Base-by-base conservation (phyloP, 176 grass and related monocot genomes). In the Tillandsia leiboldiana region DNA sequence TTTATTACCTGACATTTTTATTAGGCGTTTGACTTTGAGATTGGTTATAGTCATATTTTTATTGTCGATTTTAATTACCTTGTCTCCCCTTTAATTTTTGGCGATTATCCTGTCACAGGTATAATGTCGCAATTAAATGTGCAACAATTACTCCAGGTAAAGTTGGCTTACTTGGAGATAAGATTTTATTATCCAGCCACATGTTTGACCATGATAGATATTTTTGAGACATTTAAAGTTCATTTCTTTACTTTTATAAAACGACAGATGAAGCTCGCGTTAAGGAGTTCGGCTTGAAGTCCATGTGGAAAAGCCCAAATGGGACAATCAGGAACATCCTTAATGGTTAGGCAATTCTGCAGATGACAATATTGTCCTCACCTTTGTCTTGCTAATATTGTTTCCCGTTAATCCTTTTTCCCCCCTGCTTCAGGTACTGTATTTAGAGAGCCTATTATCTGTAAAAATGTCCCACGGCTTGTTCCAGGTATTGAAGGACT, bases 71-170 rank as follows among this genome's bases (percentile, higher is more conserved):
- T 42, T 6, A 42, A 42, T 42, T 42, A 42, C 33, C 33, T 42
- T 6, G 33, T 42, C 33, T 42, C 33, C 33, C 33, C 33, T 33
- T 42, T 42, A 7, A 42, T 42, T 42, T 42, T 42, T 42, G 33
- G 33, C 33, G 8, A 42, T 42, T 42, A 42, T 42, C 33, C 3
- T 42, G 22, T 52, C 66, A 66, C 65, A 96, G 93, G 83, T 87
- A 92, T 66, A 92, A 96, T 87, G 93, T 96, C 73, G 93, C 93
- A 75, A 89, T 96, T 79, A 96, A 96, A 73, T 96, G 93, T 81
- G 93, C 93, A 22, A 96, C 93, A 2, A 90, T 96, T 61, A 96
- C 93, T 77, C 93, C 93, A 81, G 93, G 93, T 96, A 87, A 51
- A 76, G 58, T 65, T 66, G 1, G 22, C 15, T 61, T 61, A 2